phyloP scores from a whole-genome alignment of 768 basidiomycete species.

The Calocybe cyanea region DNA sequence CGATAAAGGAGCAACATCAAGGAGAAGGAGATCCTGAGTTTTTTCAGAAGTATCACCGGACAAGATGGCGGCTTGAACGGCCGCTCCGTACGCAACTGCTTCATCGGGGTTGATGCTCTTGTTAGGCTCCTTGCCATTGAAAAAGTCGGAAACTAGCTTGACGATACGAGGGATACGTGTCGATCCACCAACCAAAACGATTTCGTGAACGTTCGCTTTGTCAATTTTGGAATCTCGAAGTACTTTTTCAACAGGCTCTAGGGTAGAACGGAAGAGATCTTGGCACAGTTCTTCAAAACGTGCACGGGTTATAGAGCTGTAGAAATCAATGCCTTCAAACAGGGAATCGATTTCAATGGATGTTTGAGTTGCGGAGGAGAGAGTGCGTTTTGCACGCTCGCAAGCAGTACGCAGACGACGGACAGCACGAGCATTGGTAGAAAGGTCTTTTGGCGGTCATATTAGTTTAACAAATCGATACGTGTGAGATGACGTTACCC shows the following conservation, averaged over 20 bases:
- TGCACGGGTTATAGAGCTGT: slow-evolving; percentile 96
- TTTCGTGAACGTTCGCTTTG: slow-evolving; percentile 93
- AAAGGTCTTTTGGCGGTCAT: slow-evolving; percentile 55
- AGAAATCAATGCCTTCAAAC: slow-evolving; percentile 97
- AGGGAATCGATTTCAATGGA: slow-evolving; percentile 98
- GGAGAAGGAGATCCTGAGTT: slow-evolving; percentile 92
- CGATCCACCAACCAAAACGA: slow-evolving; percentile 96
- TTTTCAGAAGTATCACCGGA: slow-evolving; percentile 98
- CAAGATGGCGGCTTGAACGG: slow-evolving; percentile 96
- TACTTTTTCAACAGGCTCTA: slow-evolving; percentile 97
- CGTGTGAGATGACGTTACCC: slow-evolving; percentile 20
- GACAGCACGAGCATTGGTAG: slow-evolving; percentile 89
- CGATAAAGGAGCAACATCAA: slow-evolving; percentile 89
- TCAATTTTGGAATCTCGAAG: slow-evolving; percentile 98
- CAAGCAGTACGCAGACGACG: slow-evolving; percentile 97
- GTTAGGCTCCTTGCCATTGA: slow-evolving; percentile 98
- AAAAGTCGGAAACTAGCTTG: slow-evolving; percentile 97
- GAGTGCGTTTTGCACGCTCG: slow-evolving; percentile 97
- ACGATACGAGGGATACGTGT: slow-evolving; percentile 98
- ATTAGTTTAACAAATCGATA: not conserved
- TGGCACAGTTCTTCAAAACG: slow-evolving; percentile 96
- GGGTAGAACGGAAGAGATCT: slow-evolving; percentile 89
- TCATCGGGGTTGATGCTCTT: slow-evolving; percentile 99
- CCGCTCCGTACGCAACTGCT: slow-evolving; percentile 97
- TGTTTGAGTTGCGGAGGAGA: slow-evolving; percentile 94